Evolutionary conservation across 345 rosid species (phyloP), one percentile per base, ranked within the genome.

Genomic region (Gossypium sturtianum): DNA sequence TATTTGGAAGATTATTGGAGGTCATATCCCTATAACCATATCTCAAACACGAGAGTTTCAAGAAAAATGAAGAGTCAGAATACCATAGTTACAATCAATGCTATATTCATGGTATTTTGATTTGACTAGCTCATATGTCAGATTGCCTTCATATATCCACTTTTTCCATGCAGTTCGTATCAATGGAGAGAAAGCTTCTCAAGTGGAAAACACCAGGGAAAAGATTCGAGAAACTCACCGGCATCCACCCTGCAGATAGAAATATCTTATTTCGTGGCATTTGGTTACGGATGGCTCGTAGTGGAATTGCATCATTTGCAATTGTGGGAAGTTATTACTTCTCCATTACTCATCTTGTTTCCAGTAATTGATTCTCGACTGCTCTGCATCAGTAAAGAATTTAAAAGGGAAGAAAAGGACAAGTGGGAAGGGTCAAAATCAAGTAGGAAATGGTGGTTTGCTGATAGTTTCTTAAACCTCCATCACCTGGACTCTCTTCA

Each of bases 241-340:
- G 99, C 47, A 90, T 93, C 74, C 99, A 93, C 86, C 99, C 99
- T 44, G 78, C 92, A 51, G 99, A 95, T 67, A 80, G 94, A 77
- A 86, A 80, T 41, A 70, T 93, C 6, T 80, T 95, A 85, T 87
- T 86, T 69, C 86, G 84, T 5, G 99, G 97, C 17, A 79, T 88
- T 22, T 79, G 90, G 84, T 48, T 84, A 49, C 85, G 96, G 41
- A 90, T 86, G 89, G 92, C 94, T 72, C 86, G 88, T 25, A 83
- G 91, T 76, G 93, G 97, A 19, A 22, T 93, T 19, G 86, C 95
- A 17, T 89, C 97, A 0, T 84, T 86, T 2, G 38, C 80, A 53
- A 78, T 93, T 44, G 96, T 93, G 3, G 97, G 96, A 23, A 71
- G 87, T 53, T 95, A 93, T 70, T 92, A 82, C 80, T 81, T 89